Conservation (phyloP, 2,329 filamentous ascomycete species). For the Botrytis squamosa region DNA sequence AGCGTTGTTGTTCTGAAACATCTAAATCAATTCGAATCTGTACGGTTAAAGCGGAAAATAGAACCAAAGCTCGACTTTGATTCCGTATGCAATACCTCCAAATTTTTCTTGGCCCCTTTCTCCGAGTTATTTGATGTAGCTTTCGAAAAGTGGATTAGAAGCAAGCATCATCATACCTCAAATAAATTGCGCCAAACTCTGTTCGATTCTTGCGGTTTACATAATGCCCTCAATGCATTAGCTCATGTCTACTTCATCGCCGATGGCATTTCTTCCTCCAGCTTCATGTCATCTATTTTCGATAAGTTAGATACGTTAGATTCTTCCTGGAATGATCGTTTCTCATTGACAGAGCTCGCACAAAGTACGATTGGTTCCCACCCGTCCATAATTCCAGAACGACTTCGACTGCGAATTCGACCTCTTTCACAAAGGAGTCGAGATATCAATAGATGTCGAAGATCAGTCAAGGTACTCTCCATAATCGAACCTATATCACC, state of each 20-base stretch:
- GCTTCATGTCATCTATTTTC: conserved; percentile 69
- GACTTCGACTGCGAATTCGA: conserved; percentile 58
- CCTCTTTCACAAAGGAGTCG: conserved; percentile 42
- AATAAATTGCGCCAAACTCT: conserved; percentile 64
- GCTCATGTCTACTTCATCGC: conserved; percentile 73
- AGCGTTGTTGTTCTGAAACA: conserved; percentile 80
- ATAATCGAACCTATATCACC: conserved; percentile 66
- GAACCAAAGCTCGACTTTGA: conserved; percentile 57
- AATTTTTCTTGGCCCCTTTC: conserved; percentile 61
- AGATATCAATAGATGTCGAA: conserved; percentile 49
- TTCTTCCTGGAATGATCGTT: conserved; percentile 73
- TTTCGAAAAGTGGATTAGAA: conserved; percentile 74
- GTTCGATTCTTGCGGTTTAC: conserved; percentile 67
- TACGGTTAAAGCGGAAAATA: conserved; percentile 37
- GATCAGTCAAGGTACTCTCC: conserved; percentile 62
- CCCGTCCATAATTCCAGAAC: conserved; percentile 55
- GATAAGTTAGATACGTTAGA: conserved; percentile 65
- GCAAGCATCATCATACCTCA: conserved; percentile 70
- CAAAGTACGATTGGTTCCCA: conserved; percentile 65
- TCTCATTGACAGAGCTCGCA: conserved; percentile 73
- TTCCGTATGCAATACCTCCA: conserved; percentile 50
- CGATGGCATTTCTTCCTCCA: conserved; percentile 66
- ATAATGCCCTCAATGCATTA: conserved; percentile 62
- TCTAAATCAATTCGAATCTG: conserved; percentile 54
- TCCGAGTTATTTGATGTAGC: conserved; percentile 69